Evolutionary conservation across 176 grass and related monocot species (phyloP), one percentile per base, ranked within the genome.

Genomic region (Bonia amplexicaulis): DNA sequence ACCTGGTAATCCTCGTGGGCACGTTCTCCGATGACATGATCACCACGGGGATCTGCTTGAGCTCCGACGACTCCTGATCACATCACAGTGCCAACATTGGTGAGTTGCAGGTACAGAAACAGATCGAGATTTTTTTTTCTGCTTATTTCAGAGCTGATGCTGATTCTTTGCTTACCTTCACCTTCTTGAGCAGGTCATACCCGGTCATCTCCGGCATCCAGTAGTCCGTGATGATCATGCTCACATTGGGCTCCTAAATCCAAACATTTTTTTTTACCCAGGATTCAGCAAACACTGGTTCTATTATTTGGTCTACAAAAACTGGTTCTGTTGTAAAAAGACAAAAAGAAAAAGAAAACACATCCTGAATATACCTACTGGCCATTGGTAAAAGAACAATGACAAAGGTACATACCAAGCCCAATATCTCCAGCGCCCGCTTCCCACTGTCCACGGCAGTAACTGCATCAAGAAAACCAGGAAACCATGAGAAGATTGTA

Each of bases 211-310:
- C 87, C 9, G 87, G 87, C 87, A 89, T 89, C 59, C 75, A 85
- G 76, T 89, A 84, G 87, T 89, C 87, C 7, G 87, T 89, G 81
- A 89, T 89, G 68, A 89, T 89, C 87, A 89, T 85, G 48, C 87
- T 67, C 60, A 85, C 87, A 49, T 89, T 89, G 7, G 82, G 82
- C 69, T 80, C 82, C 87, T 89, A 17, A 13, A 59, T 39, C 6
- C 33, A 27, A 64, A n/a, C 17, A 16, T 26, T 7, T 6, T 9
- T 6, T 9, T 8, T 12, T 7, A 14, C 22, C 6, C 6, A 17
- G 31, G 14, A 52, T n/a, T 71, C 3, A 84, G 58, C 13, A 35
- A 84, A 33, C 0, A 14, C 6, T 6, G 61, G 26, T 64, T 13
- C 1, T 64, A 23, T 31, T 64, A 33, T 64, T 64, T 29, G 14